Base-by-base conservation (phyloP, 1,284 basidiomycete species). In the Fomitiporia mediterranea region DNA sequence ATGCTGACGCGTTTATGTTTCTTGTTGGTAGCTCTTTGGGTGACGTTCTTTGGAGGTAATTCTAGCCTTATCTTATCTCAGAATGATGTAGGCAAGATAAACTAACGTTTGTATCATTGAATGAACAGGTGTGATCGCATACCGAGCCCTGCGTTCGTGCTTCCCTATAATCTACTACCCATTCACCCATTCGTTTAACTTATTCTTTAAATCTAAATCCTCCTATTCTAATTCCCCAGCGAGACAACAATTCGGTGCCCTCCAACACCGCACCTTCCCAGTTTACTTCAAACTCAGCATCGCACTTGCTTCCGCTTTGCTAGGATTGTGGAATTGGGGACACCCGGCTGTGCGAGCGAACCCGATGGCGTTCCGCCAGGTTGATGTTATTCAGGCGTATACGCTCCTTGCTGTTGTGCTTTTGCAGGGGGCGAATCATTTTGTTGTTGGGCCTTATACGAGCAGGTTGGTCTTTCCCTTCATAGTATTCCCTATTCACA, bases 251-350 rank as follows among this genome's bases (percentile, higher is more conserved):
- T 93, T 93, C 62, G 82, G 85, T n/a, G 72, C 77, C 40, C 77
- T 94, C 35, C 89, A 93, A 67, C 81, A 87, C 64, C 78, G 78
- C 62, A 80, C 79, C 0, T 89, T 90, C 69, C 89, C 91, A 1
- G 68, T 86, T 56, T 93, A 90, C 72, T 92, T 93, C 65, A 68
- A 78, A 25, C 68, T 81, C 44, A 84, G 83, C 25, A 78, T 86
- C 38, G 63, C 69, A 17, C 70, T 86, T 32, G 78, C 83, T 17
- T 73, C 78, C 0, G 69, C 71, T 11, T 74, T 93, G 25, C 70
- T 90, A 40, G 74, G 71, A 7, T 72, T 81, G 34, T 91, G 89
- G 81, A 74, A 80, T 6, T 75, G 73, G 61, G 78, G 78, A 57
- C 87, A 91, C 69, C 84, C 84, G 2, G 71, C 74, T 42, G 80